phyloP scores from a whole-genome alignment of 768 basidiomycete species.

The Boletus pseudo-olivaceus region DNA sequence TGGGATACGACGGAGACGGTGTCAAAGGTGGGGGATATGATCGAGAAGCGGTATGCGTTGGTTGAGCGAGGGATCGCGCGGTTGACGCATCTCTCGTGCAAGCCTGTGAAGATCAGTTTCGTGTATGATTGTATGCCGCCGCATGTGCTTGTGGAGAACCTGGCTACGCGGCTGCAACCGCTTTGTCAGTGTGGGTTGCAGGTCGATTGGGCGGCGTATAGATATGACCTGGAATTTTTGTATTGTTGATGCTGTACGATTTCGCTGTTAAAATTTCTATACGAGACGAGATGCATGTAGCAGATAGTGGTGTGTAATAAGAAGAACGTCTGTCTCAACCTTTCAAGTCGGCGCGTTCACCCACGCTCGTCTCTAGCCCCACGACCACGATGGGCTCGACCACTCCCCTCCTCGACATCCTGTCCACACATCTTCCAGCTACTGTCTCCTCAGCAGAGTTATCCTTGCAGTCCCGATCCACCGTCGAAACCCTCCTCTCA shows the following conservation, averaged over 20 bases:
- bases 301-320: no score
- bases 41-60: slow-evolving; percentile 20
- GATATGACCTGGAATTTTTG: slow-evolving; percentile 19
- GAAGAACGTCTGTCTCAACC: no score
- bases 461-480: neutral
- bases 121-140: slow-evolving; percentile 18
- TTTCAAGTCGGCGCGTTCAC: no score
- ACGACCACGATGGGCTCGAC: slow-evolving; percentile 6
- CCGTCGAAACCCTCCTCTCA: slow-evolving; percentile 25
- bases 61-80: slow-evolving; percentile 9
- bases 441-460: slow-evolving; percentile 7
- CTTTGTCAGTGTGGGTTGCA: slow-evolving; percentile 16
- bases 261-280: no score
- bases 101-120: slow-evolving; percentile 11
- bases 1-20: slow-evolving; percentile 28
- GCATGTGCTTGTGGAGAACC: slow-evolving; percentile 11
- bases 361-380: no score
- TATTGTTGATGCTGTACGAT: slow-evolving; percentile 8
- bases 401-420: slow-evolving; percentile 26
- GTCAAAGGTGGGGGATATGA: slow-evolving; percentile 23
- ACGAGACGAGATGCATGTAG: no score
- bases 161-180: slow-evolving; percentile 18
- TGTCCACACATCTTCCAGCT: slow-evolving; percentile 19
- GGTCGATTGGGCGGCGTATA: slow-evolving; percentile 22
- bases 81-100: slow-evolving; percentile 20